Percentiles rank a stretch among this genome's conserved stretches.
These are phyloP conservation scores for Pseudogymnoascus sp. DNA, from an alignment of 2,329 filamentous ascomycete genomes.

Conservation along the genomic window DNA sequence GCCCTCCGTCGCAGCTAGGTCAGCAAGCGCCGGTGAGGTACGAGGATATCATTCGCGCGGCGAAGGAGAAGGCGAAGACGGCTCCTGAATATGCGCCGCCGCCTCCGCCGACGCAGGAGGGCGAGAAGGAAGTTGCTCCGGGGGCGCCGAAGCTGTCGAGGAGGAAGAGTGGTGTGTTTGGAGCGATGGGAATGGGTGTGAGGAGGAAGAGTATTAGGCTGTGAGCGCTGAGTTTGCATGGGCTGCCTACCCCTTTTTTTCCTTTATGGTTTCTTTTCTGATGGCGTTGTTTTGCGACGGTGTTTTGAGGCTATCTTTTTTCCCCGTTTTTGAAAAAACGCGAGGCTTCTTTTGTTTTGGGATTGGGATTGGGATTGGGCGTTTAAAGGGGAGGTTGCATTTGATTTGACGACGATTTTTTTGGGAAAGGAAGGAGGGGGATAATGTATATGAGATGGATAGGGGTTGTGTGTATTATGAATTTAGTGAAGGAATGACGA, in stretches of 20 bases:
- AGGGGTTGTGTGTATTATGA: background rate
- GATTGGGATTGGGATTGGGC: background rate
- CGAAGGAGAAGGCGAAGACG: background rate
- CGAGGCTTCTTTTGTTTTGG: background rate
- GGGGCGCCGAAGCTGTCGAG: background rate
- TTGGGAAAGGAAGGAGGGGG: background rate
- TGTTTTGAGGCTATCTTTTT: background rate
- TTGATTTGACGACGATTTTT: background rate
- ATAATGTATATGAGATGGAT: constrained; percentile 2
- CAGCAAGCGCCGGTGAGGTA: background rate
- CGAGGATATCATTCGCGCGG: background rate
- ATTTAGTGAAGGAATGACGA: background rate
- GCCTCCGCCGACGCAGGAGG: background rate
- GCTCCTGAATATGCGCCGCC: background rate
- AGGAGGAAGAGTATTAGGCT: constrained; percentile 5
- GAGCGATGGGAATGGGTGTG: constrained; percentile 1
- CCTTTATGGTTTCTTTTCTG: background rate
- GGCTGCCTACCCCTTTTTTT: background rate
- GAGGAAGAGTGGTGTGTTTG: constrained; percentile 5
- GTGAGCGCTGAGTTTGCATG: background rate
- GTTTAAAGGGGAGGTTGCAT: background rate
- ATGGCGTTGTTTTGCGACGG: background rate
- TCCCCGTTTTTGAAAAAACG: background rate
- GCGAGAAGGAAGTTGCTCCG: background rate
- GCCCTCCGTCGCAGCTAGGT: background rate